phyloP scores from a whole-genome alignment of 345 rosid genomes.

The Citrus trifoliata region DNA sequence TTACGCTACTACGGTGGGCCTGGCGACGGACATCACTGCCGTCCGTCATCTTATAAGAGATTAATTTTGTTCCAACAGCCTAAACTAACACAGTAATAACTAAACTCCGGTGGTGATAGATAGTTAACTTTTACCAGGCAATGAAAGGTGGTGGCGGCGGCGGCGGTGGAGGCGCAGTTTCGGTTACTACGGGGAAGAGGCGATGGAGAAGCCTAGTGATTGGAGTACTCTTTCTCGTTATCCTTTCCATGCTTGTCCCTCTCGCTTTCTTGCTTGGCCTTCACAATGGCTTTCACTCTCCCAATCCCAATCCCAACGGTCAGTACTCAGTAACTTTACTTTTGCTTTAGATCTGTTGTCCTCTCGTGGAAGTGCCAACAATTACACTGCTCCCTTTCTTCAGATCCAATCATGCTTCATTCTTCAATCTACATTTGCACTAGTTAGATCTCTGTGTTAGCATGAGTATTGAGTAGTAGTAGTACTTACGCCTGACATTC shows the following conservation, averaged over 20 bases:
- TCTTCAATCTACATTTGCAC: slow-evolving; percentile 1
- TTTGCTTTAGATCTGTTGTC: slow-evolving; percentile 1
- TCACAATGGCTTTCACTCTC: slow-evolving; percentile 75
- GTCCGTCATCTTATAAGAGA: neutral
- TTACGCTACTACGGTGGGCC: neutral
- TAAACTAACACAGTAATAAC: neutral
- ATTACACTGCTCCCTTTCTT: slow-evolving; percentile 6
- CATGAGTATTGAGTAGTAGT: neutral
- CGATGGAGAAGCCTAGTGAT: slow-evolving; percentile 72
- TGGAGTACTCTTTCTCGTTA: slow-evolving; percentile 76
- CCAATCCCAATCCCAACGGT: slow-evolving; percentile 25
- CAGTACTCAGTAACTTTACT: slow-evolving; percentile 25
- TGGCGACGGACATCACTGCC: neutral
- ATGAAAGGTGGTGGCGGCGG: slow-evolving; percentile 44
- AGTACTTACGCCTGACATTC: neutral
- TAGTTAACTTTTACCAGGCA: neutral
- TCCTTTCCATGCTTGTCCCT: slow-evolving; percentile 94
- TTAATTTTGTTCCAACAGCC: neutral
- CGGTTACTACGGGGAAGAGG: slow-evolving; percentile 46
- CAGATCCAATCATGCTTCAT: neutral
- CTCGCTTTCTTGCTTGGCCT: slow-evolving; percentile 86
- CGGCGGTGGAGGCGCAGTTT: slow-evolving; percentile 29
- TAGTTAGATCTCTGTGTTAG: neutral
- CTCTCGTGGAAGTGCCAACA: neutral
- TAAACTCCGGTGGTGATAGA: neutral